A percentile compares a stretch with the other conserved stretches of the same genome.
Conservation (phyloP, 2,329 filamentous ascomycete species). For the Blastomyces emzantsi region DNA sequence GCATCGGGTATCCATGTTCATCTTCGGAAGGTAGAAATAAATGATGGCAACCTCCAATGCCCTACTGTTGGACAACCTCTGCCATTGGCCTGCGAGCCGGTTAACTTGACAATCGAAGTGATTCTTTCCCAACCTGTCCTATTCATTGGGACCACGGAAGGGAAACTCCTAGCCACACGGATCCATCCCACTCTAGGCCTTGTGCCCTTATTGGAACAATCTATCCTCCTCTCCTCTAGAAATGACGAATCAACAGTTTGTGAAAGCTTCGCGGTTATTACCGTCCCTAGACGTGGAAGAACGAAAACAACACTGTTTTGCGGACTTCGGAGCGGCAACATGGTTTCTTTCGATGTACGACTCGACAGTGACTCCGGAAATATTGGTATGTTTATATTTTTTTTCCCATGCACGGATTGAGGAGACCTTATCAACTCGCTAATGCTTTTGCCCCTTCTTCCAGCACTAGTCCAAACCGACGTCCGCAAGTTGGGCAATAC, state of each 20-base stretch:
- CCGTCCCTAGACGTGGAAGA: slow-evolving; percentile 14
- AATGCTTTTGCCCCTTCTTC: slow-evolving; percentile 12
- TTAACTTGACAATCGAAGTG: slow-evolving; percentile 28
- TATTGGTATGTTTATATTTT: slow-evolving; percentile 21
- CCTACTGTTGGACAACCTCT: slow-evolving; percentile 20
- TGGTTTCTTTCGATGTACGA: slow-evolving; percentile 26
- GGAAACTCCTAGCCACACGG: slow-evolving; percentile 26
- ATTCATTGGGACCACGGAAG: slow-evolving; percentile 35
- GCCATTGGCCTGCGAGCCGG: slow-evolving; percentile 27
- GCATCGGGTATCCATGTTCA: slow-evolving; percentile 23
- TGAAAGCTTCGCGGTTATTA: slow-evolving; percentile 28
- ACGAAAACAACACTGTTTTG: slow-evolving; percentile 31
- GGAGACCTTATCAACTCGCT: slow-evolving; percentile 13
- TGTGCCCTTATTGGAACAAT: slow-evolving; percentile 20
- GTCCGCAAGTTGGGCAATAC: slow-evolving; percentile 30
- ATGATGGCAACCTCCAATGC: slow-evolving; percentile 17
- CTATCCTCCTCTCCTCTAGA: slow-evolving; percentile 18
- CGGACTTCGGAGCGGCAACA: slow-evolving; percentile 38
- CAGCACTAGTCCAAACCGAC: slow-evolving; percentile 28
- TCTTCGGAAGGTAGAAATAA: slow-evolving; percentile 20
- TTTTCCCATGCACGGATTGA: not conserved
- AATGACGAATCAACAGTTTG: slow-evolving; percentile 28
- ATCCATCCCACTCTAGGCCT: slow-evolving; percentile 21
- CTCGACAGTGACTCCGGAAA: slow-evolving; percentile 17
- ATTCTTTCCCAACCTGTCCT: slow-evolving; percentile 24